phyloP scores from a whole-genome alignment of 345 rosid genomes.

The Litchi chinensis region DNA sequence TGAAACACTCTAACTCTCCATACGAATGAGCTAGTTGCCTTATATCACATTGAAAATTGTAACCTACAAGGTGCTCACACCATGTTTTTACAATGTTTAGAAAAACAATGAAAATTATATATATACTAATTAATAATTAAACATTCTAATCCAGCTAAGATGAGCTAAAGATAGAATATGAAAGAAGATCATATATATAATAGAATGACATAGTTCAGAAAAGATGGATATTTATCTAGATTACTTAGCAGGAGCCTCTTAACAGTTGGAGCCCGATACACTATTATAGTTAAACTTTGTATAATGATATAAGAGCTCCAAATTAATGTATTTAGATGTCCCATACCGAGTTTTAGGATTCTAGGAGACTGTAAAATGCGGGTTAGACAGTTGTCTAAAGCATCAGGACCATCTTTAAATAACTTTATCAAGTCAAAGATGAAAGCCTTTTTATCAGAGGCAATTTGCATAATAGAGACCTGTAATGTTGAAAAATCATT shows the following conservation, averaged over 20 bases:
- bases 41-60: conserved; percentile 80
- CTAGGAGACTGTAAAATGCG: conserved; percentile 75
- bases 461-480: conserved; percentile 98
- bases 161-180: not conserved
- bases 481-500: conserved; percentile 36
- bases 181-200: not conserved
- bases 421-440: conserved; percentile 88
- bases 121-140: not conserved
- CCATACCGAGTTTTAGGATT: conserved; percentile 83
- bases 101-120: not conserved
- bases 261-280: not conserved
- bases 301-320: not conserved
- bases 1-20: conserved; percentile 73
- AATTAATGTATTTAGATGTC: conserved; percentile 6
- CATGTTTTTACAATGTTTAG: not conserved
- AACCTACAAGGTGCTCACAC: conserved; percentile 52
- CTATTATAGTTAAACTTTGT: not conserved
- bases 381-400: conserved; percentile 64
- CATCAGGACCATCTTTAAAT: conserved; percentile 59
- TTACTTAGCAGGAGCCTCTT: not conserved
- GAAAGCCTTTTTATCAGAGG: conserved; percentile 69
- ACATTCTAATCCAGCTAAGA: not conserved
- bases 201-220: not conserved
- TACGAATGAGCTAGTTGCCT: conserved; percentile 69
- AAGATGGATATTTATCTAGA: not conserved